Evolutionary conservation across 2,329 filamentous ascomycete species (phyloP).

Genomic region (Colletotrichum magnum): DNA sequence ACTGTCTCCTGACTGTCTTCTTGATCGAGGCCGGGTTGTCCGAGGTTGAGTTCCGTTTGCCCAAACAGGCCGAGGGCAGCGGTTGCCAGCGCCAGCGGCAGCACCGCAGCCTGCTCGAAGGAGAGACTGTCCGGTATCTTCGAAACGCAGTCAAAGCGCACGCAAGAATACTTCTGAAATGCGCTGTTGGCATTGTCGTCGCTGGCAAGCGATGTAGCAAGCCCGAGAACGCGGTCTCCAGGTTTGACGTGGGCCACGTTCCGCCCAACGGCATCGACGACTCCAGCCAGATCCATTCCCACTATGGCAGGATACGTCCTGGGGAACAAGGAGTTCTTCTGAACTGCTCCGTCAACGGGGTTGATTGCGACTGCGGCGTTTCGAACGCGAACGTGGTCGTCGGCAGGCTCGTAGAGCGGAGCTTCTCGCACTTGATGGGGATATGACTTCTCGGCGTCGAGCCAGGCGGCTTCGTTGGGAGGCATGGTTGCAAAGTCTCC

Average conservation of each 20-base stretch:
- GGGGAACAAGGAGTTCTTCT: neutral
- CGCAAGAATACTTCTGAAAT: conserved; percentile 4
- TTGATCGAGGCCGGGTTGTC: neutral
- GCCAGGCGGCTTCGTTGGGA: neutral
- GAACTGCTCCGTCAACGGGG: neutral
- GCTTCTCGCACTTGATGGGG: neutral
- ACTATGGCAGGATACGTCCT: conserved; percentile 1
- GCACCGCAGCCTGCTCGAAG: conserved; percentile 13
- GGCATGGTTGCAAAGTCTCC: neutral
- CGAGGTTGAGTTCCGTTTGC: neutral
- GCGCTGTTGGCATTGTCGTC: conserved; percentile 3
- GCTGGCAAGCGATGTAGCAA: neutral
- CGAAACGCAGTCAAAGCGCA: neutral
- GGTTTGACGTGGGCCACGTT: neutral
- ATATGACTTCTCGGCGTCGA: neutral
- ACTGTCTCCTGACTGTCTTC: neutral
- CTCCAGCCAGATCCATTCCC: neutral
- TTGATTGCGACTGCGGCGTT: neutral
- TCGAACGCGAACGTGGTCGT: neutral
- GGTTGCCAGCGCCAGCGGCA: neutral
- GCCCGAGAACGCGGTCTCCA: neutral
- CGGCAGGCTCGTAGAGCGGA: neutral
- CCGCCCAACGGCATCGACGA: neutral
- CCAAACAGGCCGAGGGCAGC: conserved; percentile 1
- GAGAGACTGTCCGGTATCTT: neutral